Base-by-base conservation (phyloP, 2,329 filamentous ascomycete species). In the Scytalidium lignicola region DNA sequence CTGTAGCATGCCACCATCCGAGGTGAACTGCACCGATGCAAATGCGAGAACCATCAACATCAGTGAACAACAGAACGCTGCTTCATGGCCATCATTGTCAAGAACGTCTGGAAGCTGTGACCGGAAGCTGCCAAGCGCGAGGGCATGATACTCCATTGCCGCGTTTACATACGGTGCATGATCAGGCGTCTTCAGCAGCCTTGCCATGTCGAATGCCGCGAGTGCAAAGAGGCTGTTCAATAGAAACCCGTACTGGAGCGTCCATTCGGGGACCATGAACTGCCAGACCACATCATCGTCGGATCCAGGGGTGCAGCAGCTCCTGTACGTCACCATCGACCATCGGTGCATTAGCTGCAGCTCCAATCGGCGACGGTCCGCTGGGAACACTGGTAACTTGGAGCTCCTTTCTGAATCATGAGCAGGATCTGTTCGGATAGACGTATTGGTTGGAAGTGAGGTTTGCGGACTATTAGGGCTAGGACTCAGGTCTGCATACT, bases 301-400 rank as follows among this genome's bases (percentile, higher is more conserved):
- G 15, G 54, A 44, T 4, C 47, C 45, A 12, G 48, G 47, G 10
- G 49, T 57, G 46, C 37, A 55, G 37, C 53, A 44, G 41, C 47
- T 50, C 41, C 43, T 54, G 49, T 54, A 51, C 2, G 55, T 57
- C n/a, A 45, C 43, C 13, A 47, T 51, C 10, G 54, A 51, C 54
- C 54, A 57, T 9, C 54, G 50, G 40, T 57, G 55, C 52, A 57
- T 56, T 20, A 57, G 54, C 22, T 57, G 54, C 10, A 56, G 42
- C 28, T 57, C 55, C 23, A 57, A 44, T 15, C 52, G 40, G 21
- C 41, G 45, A 13, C 32, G 37, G 10, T 3, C 28, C 18, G 19
- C 19, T 26, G 45, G 45, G 19, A 47, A 47, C 22, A 46, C 19
- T 6, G 32, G n/a, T 20, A 23, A 17, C 13, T 28, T n/a, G 41